Evolutionary conservation across 1,284 basidiomycete genomes (phyloP), one percentile per base, ranked within the genome.

Genomic region (Sphaerobolus stellatus): DNA sequence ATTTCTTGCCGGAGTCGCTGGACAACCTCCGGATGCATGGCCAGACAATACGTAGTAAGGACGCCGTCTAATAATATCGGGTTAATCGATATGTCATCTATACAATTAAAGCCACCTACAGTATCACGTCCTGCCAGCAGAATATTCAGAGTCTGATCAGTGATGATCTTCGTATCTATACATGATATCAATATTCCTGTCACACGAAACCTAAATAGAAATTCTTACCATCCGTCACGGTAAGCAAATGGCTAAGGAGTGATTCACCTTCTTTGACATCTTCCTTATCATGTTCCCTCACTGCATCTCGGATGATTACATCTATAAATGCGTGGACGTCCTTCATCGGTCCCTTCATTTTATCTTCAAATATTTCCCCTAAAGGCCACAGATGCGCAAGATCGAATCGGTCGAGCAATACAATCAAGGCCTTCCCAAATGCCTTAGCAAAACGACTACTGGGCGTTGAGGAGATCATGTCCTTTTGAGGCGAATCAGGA

Each of bases 31-130:
- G 80, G 79, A 55, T 83, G 71, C 50, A 68, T 70, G 2, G 82
- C 68, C 16, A 84, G 72, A 62, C 78, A 69, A 62, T 84, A 84
- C 13, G 78, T 57, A 1, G 71, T 62, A 57, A 79, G 81, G 1
- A 63, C 2, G 76, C 73, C 6, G 76, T 81, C 75, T 80, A 52
- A 45, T n/a, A 22, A 43, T 4, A 9, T 24, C 13, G 13, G 41
- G 7, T 22, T 38, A n/a, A 30, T 11, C 2, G 20, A n/a, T 9
- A 47, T 40, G 28, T 20, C 25, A 41, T 27, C 18, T 27, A 51
- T 11, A 41, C 13, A 8, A 29, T 22, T 25, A 18, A 24, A 30
- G 16, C 41, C 11, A 47, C 54, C 30, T 54, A 61, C 61, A 6
- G 67, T 68, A 48, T 63, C 62, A 22, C 61, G 54, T 14, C 57